Evolutionary conservation across 345 rosid genomes (phyloP).

Genomic region (Gossypium herbaceum): DNA sequence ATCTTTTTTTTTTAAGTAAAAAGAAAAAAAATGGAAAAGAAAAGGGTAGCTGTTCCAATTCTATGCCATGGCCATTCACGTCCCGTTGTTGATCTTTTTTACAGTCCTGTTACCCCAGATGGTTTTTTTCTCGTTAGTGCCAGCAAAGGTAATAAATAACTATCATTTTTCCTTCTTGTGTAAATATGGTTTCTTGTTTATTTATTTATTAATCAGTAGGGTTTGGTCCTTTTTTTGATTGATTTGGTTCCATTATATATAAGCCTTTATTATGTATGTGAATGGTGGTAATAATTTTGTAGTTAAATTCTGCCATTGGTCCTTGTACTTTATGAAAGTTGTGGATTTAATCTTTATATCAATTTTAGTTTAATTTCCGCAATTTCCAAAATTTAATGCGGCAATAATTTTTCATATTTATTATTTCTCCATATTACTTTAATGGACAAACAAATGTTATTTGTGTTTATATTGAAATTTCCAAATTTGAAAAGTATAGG

Average conservation of each 20-base stretch:
- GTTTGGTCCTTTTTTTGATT: not conserved
- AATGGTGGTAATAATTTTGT: not conserved
- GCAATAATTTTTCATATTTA: too few relatives aligned
- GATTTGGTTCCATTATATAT: not conserved
- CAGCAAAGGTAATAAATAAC: slow-evolving; percentile 51
- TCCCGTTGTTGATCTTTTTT: slow-evolving; percentile 71
- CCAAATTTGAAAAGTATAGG: too few relatives aligned
- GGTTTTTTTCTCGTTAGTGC: slow-evolving; percentile 81
- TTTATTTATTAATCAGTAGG: not conserved
- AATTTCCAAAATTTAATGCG: too few relatives aligned
- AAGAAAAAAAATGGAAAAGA: slow-evolving; percentile 35
- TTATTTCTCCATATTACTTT: too few relatives aligned
- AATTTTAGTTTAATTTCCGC: too few relatives aligned
- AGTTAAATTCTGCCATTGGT: not conserved
- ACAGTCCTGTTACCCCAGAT: slow-evolving; percentile 80
- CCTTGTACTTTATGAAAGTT: too few relatives aligned
- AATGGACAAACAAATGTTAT: too few relatives aligned
- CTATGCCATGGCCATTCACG: slow-evolving; percentile 88
- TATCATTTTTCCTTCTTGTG: too few relatives aligned
- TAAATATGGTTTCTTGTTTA: not conserved
- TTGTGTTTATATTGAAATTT: too few relatives aligned
- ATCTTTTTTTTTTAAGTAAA: not conserved
- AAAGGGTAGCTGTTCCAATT: slow-evolving; percentile 54
- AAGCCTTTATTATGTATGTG: not conserved
- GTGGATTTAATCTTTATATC: too few relatives aligned